Evolutionary conservation across 73 alveolate species (phyloP).

Genomic region (Blepharisma japonicum): DNA sequence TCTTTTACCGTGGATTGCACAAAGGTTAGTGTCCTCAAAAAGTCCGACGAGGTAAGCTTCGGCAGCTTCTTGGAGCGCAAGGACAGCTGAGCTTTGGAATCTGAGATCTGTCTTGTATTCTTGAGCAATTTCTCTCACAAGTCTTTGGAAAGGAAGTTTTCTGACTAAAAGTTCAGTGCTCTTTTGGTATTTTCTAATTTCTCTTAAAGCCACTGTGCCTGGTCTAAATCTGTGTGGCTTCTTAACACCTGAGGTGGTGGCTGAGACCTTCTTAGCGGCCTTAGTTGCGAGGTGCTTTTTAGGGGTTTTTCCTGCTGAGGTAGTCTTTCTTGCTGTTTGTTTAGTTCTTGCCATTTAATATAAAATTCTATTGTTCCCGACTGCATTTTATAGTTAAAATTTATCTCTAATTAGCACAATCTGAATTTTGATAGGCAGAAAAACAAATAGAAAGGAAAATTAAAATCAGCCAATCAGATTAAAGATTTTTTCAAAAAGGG

Average conservation of each 20-base stretch:
- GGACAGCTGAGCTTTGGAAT: slow-evolving; percentile 62
- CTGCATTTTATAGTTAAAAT: too few relatives aligned
- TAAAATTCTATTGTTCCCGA: not conserved
- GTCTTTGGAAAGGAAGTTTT: slow-evolving; percentile 80
- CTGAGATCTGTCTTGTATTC: slow-evolving; percentile 60
- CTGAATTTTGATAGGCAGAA: too few relatives aligned
- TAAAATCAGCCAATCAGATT: too few relatives aligned
- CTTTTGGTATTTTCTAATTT: slow-evolving; percentile 77
- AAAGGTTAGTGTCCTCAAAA: slow-evolving; percentile 50
- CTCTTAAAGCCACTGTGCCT: slow-evolving; percentile 88
- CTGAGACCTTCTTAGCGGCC: slow-evolving; percentile 86
- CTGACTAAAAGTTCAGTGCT: slow-evolving; percentile 71
- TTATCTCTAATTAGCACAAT: too few relatives aligned
- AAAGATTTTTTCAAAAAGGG: too few relatives aligned
- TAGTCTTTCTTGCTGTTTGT: slow-evolving; percentile 59
- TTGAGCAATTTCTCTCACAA: slow-evolving; percentile 70
- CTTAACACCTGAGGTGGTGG: slow-evolving; percentile 75
- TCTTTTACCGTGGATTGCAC: slow-evolving; percentile 74
- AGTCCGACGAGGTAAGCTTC: slow-evolving; percentile 60
- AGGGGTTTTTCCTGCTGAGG: slow-evolving; percentile 73
- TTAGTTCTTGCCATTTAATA: slow-evolving; percentile 62
- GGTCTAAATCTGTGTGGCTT: slow-evolving; percentile 90
- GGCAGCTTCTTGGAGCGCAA: slow-evolving; percentile 75
- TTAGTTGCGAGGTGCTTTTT: slow-evolving; percentile 69
- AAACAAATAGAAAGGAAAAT: too few relatives aligned